Base-by-base conservation (phyloP, 164 flowering plant species). In the Amborella trichopoda region DNA sequence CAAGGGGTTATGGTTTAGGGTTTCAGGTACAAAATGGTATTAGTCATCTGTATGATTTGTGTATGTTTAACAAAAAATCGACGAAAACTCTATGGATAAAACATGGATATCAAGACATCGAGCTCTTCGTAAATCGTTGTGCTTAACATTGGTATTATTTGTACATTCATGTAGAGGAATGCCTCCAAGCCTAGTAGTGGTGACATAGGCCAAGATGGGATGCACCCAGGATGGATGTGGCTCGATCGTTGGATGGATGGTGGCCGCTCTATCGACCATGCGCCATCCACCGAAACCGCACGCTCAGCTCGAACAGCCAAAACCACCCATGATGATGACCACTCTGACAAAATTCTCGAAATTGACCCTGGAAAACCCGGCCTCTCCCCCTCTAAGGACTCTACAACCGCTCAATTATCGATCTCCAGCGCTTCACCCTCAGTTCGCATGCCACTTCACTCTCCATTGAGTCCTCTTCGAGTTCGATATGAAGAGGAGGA, bases 351-450 rank as follows among this genome's bases (percentile, higher is more conserved):
- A 62, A 76, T 86, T 26, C 80, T 86, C 6, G 95, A 86, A 58
- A 72, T 86, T 12, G 95, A 86, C 46, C 77, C 89, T 13, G 82
- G 86, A 67, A 76, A 71, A 53, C 88, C 94, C 30, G 71, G 46
- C 37, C 47, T 60, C 23, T 67, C 80, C 0, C 68, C 73, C 13
- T 62, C 78, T 13, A 73, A 61, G 42, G 46, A 56, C 28, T 61
- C 74, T 13, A 38, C 64, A 50, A 66, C 68, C 39, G 49, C 62
- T 22, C 60, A 63, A 25, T 64, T 59, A 17, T 74, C 65, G 30
- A 40, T 37, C 34, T 62, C 74, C 32, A n/a, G n/a, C n/a, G 61
- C 60, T 28, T 37, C 56, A 20, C 56, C 71, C 24, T 59, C 76
- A 0, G 65, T 45, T 20, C 79, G 74, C 25, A 62, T 52, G 26